Evolutionary conservation across 495 filamentous ascomycete species (phyloP), one percentile per base, ranked within the genome.

Genomic region (Annulohypoxylon moriforme): DNA sequence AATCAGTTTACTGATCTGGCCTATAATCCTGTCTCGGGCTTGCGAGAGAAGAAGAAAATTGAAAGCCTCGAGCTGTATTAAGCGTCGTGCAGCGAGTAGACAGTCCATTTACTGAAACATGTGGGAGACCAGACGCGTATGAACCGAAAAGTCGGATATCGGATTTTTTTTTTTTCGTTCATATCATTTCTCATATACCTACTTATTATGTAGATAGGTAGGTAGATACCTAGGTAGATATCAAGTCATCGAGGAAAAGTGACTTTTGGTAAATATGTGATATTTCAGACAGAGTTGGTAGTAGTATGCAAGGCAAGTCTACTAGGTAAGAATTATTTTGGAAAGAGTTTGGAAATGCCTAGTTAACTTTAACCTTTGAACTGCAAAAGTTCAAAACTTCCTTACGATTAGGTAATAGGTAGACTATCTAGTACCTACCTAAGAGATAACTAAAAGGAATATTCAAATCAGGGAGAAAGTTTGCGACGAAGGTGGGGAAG

Each of bases 71-170:
- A 27, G 20, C 56, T 7, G 47, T 22, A 63, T 63, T 36, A 22
- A 69, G 66, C 42, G 36, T 34, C 40, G n/a, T 66, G 61, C 61
- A 66, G 64, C 55, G 60, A 59, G 56, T 58, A 24, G 66, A 58
- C 60, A 24, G 65, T 29, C 10, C 10, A 47, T n/a, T 27, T 14
- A 38, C 66, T 68, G 64, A 68, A 68, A 60, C 55, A 46, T 31
- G 34, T 55, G 55, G 53, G 70, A 60, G 33, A 20, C 4, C 25
- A 69, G 49, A 69, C 49, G 52, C 60, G 65, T 62, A 25, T 42
- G 11, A 47, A 53, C 20, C n/a, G 25, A 38, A 8, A 20, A 33
- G 24, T 2, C 40, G 16, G 7, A 31, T 20, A 9, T 34, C 38
- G 9, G 24, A 2, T 49, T 40, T 33, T 64, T 55, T 57, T 1